Evolutionary conservation across 192 early-diverging fungal genomes (phyloP), one percentile per base, ranked within the genome.

Genomic region (Phlyctochytrium arcticum): DNA sequence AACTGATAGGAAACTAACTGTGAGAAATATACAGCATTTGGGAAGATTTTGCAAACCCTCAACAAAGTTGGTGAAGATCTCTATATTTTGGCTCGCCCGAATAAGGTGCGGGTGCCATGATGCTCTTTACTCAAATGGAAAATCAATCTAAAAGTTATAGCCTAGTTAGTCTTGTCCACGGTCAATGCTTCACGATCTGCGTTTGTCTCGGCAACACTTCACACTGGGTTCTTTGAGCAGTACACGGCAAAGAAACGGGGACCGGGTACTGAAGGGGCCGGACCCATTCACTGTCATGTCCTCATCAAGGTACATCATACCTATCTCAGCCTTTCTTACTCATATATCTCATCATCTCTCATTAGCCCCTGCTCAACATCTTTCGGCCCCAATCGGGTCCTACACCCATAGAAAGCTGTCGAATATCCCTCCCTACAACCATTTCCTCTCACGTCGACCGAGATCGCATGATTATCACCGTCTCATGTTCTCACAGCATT

Each of bases 111-210:
- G n/a, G n/a, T n/a, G n/a, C n/a, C 0, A 55, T 21, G 15, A 15
- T 39, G 6, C 3, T 12, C 21, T 44, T 30, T n/a, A 30, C 2
- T 24, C 21, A 9, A 53, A 15, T 23, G 21, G 6, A 9, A 56
- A 36, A n/a, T 2, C 53, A 30, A 15, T 55, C 24, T 37, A 0
- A 17, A 8, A 47, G 37, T 44, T 33, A 19, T 51, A 6, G 5
- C 30, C 37, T 35, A 75, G 69, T 53, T 73, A 17, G 42, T 62
- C 15, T 75, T 90, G 19, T 77, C 79, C n/a, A 79, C 84, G 2
- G 73, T 87, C 59, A 90, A 88, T 63, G 74, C 85, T 6, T 79
- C 89, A 15, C 82, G 86, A 26, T 85, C 89, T 0, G 87, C 86
- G 2, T 85, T 80, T 57, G 80, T 77, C 7, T 71, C 69, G 33